Evolutionary conservation across 352 stramenopile genomes (phyloP).

Genomic region (Aphanomyces invadans): DNA sequence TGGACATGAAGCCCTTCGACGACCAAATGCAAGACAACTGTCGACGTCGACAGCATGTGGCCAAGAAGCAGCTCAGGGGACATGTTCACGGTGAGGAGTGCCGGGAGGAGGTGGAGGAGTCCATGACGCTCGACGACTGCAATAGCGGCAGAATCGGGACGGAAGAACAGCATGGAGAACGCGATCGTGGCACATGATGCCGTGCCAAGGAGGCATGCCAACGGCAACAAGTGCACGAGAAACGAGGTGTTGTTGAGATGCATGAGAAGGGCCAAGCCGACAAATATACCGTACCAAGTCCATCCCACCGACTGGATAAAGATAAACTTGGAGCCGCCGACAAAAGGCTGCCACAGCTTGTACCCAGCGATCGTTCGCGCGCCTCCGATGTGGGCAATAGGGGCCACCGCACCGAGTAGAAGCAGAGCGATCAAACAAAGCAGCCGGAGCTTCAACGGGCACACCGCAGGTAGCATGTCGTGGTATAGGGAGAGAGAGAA

Average conservation of each 20-base stretch:
- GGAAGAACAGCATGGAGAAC: conserved; percentile 37
- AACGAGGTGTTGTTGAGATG: conserved; percentile 35
- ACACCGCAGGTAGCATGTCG: conserved; percentile 27
- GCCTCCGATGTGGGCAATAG: conserved; percentile 37
- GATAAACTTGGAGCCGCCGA: conserved; percentile 47
- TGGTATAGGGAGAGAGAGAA: background rate
- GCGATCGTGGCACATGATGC: conserved; percentile 29
- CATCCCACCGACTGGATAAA: conserved; percentile 53
- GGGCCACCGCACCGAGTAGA: conserved; percentile 32
- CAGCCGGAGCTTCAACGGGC: conserved; percentile 29
- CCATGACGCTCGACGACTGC: background rate
- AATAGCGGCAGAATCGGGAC: background rate
- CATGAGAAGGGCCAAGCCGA: conserved; percentile 36
- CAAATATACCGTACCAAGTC: conserved; percentile 49
- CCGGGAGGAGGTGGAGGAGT: background rate
- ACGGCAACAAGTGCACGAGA: conserved; percentile 26
- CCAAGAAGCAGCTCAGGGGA: conserved; percentile 36
- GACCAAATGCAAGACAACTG: conserved; percentile 33
- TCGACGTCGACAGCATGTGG: conserved; percentile 35
- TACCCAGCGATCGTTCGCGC: conserved; percentile 31
- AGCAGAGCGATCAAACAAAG: conserved; percentile 35
- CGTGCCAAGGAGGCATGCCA: conserved; percentile 35
- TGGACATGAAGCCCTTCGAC: conserved; percentile 35
- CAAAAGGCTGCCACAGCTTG: conserved; percentile 45
- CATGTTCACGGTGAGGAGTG: background rate